Base-by-base conservation (phyloP, 148 eudicot species). In the Hydrangea macrophylla region DNA sequence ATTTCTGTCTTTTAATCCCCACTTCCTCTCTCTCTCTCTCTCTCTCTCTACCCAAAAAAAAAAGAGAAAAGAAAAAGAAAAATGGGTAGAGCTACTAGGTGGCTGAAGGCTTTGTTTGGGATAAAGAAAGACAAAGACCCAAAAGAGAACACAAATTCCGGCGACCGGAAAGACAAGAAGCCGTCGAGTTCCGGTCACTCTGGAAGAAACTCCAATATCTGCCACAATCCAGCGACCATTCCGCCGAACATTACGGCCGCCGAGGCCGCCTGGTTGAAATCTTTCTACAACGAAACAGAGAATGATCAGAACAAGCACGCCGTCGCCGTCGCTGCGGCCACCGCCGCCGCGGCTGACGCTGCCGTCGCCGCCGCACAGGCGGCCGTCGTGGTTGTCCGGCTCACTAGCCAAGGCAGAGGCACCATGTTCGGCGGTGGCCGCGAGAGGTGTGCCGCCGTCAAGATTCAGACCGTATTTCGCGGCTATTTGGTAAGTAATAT, bases 351-450 rank as follows among this genome's bases (percentile, higher is more conserved):
- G 0, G 97, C 92, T 0, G 96, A 90, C 26, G 96, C 96, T 0
- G 96, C 96, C 0, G 96, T 89, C 1, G 96, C 92, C 2, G 92
- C 92, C 10, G 92, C 92, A 6, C 92, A 87, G 60, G 96, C 96
- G 5, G 96, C 96, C 0, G 92, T 73, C 2, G 88, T 81, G 27
- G 95, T 84, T 11, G 92, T 84, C n/a, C 65, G 87, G 36, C 84
- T 91, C 15, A 85, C 96, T 2, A 85, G 82, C 32, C 79, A 84
- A 12, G 86, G 88, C 13, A 60, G 92, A 7, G 82, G 85, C 22
- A 77, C 64, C 37, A 61, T 69, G 28, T 69, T 70, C 1, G 69
- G 56, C 12, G 75, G 79, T 8, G 59, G 80, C 70, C 71, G 73
- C 17, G 84, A 76, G 9, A 77, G 50, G 60, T 76, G 73, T 83